These are phyloP conservation scores for Dactylorhiza incarnata DNA, from an alignment of 106 monocot species.

Conservation along the genomic window DNA sequence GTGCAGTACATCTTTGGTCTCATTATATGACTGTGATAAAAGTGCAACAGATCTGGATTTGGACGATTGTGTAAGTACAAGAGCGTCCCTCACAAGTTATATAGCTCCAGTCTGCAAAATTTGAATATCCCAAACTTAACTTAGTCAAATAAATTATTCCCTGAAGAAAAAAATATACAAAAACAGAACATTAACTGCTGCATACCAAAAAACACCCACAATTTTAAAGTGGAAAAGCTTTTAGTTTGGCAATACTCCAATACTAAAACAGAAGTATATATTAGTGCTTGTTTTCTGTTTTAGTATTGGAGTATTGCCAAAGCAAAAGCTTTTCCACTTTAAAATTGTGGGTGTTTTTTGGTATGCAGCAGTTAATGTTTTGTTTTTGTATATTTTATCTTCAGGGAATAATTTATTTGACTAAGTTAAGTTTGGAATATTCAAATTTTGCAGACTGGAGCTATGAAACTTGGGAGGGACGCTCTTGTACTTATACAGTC, in stretches of 20 bases:
- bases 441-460: conserved; percentile 64
- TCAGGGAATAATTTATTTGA: neutral
- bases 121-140: neutral
- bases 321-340: neutral
- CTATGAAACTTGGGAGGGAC: conserved; percentile 81
- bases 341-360: neutral
- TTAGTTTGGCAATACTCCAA: neutral
- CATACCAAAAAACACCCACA: neutral
- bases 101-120: conserved; percentile 59
- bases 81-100: conserved; percentile 67
- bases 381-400: neutral
- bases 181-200: neutral
- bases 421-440: conserved; percentile 71
- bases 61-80: conserved; percentile 61
- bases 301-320: neutral
- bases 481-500: conserved; percentile 66
- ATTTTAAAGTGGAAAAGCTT: neutral
- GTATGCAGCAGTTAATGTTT: neutral
- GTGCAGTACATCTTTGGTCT: conserved; percentile 48
- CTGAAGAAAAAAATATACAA: neutral
- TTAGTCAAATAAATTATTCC: neutral
- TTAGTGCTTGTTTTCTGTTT: neutral
- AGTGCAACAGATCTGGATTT: conserved; percentile 65
- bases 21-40: conserved; percentile 62
- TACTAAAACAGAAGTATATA: neutral